Evolutionary conservation across 768 basidiomycete genomes (phyloP).

Genomic region (Trametes maxima): DNA sequence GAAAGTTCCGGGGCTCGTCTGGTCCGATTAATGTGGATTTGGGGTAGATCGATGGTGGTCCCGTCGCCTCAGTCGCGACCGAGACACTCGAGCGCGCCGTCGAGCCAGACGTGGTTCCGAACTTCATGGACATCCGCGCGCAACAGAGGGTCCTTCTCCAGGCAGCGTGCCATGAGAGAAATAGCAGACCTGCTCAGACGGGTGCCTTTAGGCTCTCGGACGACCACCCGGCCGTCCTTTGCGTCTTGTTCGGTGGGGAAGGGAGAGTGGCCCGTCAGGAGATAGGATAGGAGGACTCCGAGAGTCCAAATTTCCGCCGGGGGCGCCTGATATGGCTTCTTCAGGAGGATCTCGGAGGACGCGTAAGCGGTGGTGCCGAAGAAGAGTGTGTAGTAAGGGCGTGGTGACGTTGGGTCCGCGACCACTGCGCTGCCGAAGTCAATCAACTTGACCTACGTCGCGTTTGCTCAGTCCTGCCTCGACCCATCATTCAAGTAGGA

Average conservation of each 20-base stretch:
- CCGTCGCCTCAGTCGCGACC: conserved; percentile 15
- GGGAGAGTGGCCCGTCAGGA: conserved; percentile 90
- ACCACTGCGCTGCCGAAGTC: conserved; percentile 93
- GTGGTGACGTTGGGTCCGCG: conserved; percentile 60
- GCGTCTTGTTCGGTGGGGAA: conserved; percentile 88
- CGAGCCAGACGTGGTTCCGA: conserved; percentile 82
- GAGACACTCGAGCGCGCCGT: conserved; percentile 34
- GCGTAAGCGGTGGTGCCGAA: conserved; percentile 97
- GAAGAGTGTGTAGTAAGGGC: conserved; percentile 75
- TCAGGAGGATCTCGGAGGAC: conserved; percentile 89
- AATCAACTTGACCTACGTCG: conserved; percentile 81
- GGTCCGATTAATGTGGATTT: not conserved
- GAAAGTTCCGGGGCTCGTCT: conserved; percentile 3
- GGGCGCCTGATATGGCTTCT: conserved; percentile 86
- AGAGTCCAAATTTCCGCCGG: conserved; percentile 97
- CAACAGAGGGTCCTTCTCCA: conserved; percentile 80
- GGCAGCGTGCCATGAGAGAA: conserved; percentile 71
- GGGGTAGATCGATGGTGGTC: too few relatives aligned
- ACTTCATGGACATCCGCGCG: conserved; percentile 85
- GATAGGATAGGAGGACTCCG: conserved; percentile 91
- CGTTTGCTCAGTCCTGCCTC: not conserved
- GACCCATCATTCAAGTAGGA: not conserved
- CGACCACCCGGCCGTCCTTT: conserved; percentile 62
- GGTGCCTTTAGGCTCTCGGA: conserved; percentile 34
- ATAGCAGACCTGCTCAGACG: conserved; percentile 45